phyloP scores from a whole-genome alignment of 495 filamentous ascomycete species.

The Aspergillus ellipticus region DNA sequence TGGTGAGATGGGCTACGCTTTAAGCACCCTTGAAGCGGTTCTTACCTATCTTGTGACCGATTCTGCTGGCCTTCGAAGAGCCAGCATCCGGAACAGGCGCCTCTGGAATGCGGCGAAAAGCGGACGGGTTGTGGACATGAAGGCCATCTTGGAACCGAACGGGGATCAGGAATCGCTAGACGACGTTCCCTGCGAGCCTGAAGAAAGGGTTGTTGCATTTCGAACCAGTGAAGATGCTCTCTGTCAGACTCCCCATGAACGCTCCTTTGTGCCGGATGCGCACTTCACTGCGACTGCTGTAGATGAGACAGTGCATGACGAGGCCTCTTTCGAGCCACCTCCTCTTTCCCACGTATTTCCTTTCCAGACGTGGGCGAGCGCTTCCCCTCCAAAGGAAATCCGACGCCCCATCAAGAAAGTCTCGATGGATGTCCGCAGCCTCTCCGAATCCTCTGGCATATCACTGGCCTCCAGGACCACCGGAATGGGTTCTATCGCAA shows the following conservation, averaged over 20 bases:
- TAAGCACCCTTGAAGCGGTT: conserved; percentile 96
- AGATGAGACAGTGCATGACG: conserved; percentile 22
- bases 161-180: conserved; percentile 44
- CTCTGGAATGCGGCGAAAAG: conserved; percentile 82
- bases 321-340: conserved; percentile 49
- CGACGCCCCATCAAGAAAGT: conserved; percentile 63
- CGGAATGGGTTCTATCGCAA: conserved; percentile 68
- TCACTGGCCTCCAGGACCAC: conserved; percentile 73
- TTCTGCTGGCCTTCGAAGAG: conserved; percentile 72
- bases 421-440: conserved; percentile 80
- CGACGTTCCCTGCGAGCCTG: conserved; percentile 39
- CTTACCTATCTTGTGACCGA: conserved; percentile 84
- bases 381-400: conserved; percentile 46
- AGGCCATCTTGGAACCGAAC: conserved; percentile 71
- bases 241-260: conserved; percentile 17
- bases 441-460: conserved; percentile 78
- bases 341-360: conserved; percentile 86
- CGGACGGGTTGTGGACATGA: conserved; percentile 72
- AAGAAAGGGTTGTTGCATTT: conserved; percentile 38
- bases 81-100: conserved; percentile 79
- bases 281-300: conserved; percentile 17
- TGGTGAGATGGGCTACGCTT: conserved; percentile 93
- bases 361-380: conserved; percentile 59
- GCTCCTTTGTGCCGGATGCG: conserved; percentile 24
- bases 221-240: conserved; percentile 39